phyloP scores from a whole-genome alignment of 192 early-diverging fungal species.

The Ambispora gerdemannii region DNA sequence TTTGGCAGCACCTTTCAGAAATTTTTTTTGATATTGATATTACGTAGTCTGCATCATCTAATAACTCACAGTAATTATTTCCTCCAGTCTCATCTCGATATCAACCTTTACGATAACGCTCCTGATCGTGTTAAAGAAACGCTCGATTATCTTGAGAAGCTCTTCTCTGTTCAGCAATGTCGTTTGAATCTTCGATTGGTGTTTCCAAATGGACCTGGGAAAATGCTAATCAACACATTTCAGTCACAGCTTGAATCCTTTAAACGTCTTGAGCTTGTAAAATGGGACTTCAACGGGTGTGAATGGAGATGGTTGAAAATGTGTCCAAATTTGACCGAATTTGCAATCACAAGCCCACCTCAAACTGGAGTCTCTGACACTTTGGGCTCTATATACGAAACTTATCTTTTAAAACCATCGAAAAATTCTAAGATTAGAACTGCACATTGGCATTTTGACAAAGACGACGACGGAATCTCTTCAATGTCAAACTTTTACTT shows the following conservation, averaged over 20 bases:
- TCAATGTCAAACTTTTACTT: conserved; percentile 19
- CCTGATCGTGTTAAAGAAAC: neutral
- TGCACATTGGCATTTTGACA: conserved; percentile 25
- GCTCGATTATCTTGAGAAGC: neutral
- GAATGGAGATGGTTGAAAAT: conserved; percentile 9
- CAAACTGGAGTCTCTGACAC: neutral
- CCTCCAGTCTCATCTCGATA: conserved; percentile 22
- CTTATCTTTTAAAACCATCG: conserved; percentile 4
- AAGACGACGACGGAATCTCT: conserved; percentile 5
- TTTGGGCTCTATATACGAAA: neutral
- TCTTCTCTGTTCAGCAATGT: conserved; percentile 7
- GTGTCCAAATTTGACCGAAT: conserved; percentile 23
- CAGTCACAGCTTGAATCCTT: conserved; percentile 5
- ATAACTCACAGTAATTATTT: conserved; percentile 14
- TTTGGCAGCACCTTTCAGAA: neutral
- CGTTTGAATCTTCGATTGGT: conserved; percentile 23
- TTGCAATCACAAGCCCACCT: conserved; percentile 17
- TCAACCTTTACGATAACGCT: conserved; percentile 22
- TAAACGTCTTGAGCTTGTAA: conserved; percentile 26
- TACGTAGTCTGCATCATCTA: neutral
- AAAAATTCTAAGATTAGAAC: conserved; percentile 27
- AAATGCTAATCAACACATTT: conserved; percentile 10
- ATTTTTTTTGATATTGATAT: neutral
- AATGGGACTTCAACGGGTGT: conserved; percentile 17
- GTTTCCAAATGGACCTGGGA: conserved; percentile 22